Evolutionary conservation across 1,284 basidiomycete species (phyloP).

Genomic region (Megacollybia platyphylla): DNA sequence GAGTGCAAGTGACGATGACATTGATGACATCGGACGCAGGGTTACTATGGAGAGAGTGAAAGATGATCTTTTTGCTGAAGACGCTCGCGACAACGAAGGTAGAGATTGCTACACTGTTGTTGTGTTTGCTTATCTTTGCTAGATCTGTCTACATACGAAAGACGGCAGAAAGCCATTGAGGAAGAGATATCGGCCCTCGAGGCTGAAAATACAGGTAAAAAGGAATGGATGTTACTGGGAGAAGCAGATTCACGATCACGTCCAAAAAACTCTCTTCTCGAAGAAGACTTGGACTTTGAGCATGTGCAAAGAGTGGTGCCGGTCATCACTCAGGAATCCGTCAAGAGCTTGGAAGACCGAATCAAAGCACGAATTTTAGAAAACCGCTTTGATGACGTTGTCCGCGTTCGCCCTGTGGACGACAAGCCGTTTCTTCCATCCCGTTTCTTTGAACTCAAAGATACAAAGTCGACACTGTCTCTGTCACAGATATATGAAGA

Average conservation of each 20-base stretch:
- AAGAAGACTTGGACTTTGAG: conserved; percentile 94
- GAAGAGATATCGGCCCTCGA: conserved; percentile 64
- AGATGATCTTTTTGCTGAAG: conserved; percentile 59
- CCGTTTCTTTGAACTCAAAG: conserved; percentile 80
- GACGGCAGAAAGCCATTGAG: conserved; percentile 42
- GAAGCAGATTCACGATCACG: conserved; percentile 77
- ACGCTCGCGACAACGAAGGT: conserved; percentile 33
- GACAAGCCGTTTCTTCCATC: conserved; percentile 88
- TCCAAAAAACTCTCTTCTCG: conserved; percentile 86
- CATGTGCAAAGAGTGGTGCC: conserved; percentile 80
- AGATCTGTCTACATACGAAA: conserved; percentile 50
- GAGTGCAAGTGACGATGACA: conserved; percentile 15
- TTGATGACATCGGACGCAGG: conserved; percentile 14
- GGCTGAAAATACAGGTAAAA: conserved; percentile 57
- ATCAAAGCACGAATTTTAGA: conserved; percentile 90
- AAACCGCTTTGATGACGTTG: conserved; percentile 83
- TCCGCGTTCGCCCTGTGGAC: conserved; percentile 66
- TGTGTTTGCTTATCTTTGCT: conserved; percentile 6
- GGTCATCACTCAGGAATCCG: conserved; percentile 82
- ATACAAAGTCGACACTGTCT: conserved; percentile 78
- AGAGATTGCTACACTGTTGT: conserved; percentile 3
- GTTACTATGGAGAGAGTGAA: conserved; percentile 47
- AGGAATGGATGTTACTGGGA: conserved; percentile 87
- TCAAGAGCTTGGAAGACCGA: conserved; percentile 75
- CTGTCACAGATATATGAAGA: conserved; percentile 96